Evolutionary conservation across 2,329 filamentous ascomycete species (phyloP), one percentile per base, ranked within the genome.

Genomic region (Pseudohalonectria lignicola): DNA sequence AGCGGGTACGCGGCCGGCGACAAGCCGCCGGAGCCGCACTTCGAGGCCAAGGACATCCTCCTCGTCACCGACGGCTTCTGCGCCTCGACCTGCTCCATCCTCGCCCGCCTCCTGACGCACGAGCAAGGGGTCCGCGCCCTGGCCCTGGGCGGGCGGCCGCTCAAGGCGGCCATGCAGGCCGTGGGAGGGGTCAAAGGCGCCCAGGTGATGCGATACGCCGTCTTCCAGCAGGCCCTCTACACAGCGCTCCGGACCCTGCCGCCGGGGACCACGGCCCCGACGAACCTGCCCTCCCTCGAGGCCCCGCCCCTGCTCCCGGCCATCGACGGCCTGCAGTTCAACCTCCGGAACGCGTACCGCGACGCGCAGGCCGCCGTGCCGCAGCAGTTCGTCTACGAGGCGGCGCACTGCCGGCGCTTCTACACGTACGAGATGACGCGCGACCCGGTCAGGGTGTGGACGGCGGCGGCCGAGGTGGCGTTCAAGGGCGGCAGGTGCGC

Each of bases 141-240:
- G 23, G 65, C 66, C 1, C 62, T 78, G 12, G 78, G 79, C 5
- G 79, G 79, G 1, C 67, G 71, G 2, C 69, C 77, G 1, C 55
- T 60, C 11, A 49, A 63, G 0, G 55, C 56, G 1, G 68, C 71
- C 1, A 81, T 79, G 60, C 74, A 80, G 56, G 67, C 63, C 3
- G 62, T 79, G 12, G 75, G 77, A 12, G 79, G 77, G 10, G 67
- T 73, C 29, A 75, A 78, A 45, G 79, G 78, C 17, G 60, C 56
- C 31, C 59, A 56, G 8, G 31, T 39, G 19, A n/a, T 39, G 17
- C 25, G 34, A 31, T 39, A 15, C 31, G 19, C 19, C 23, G 6
- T 15, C 12, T 28, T 39, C 23, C 31, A 39, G 20, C 36, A 37
- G 5, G 55, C 44, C 41, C 49, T 40, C 21, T 31, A 42, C 16